Percentiles rank a stretch among this genome's conserved stretches.
Evolutionary conservation across 768 basidiomycete species (phyloP).

Genomic region (Coprinopsis sp.): DNA sequence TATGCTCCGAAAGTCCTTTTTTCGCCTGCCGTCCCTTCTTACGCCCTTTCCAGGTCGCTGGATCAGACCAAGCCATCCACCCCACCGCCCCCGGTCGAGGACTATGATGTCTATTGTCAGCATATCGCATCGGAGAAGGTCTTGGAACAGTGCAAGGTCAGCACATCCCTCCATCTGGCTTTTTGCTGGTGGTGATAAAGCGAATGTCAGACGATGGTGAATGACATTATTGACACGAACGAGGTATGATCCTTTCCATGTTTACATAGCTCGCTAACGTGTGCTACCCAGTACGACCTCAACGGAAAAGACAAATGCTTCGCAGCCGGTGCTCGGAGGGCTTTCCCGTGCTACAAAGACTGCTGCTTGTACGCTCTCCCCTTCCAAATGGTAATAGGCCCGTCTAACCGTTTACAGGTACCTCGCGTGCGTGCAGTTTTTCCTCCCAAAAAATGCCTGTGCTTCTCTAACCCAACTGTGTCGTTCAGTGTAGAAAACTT

Average conservation of each 20-base stretch:
- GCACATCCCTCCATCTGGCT: background rate
- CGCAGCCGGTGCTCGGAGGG: background rate
- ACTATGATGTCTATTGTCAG: background rate
- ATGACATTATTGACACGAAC: constrained; percentile 1
- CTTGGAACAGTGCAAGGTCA: background rate
- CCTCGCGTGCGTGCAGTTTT: background rate
- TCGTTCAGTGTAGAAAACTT: background rate
- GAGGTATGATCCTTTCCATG: background rate
- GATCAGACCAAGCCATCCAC: background rate
- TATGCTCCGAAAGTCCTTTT: background rate
- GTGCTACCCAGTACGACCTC: background rate
- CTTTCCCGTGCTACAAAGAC: constrained; percentile 1
- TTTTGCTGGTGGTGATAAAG: background rate
- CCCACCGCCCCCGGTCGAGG: background rate
- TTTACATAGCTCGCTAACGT: too few relatives aligned
- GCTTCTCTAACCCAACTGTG: background rate
- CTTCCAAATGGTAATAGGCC: background rate
- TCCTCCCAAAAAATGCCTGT: background rate
- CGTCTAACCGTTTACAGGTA: background rate
- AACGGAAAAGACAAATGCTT: constrained; percentile 3
- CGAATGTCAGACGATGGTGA: background rate
- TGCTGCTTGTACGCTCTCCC: constrained; percentile 1
- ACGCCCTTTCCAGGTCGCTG: background rate
- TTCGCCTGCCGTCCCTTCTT: background rate
- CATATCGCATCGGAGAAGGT: background rate